These are phyloP conservation scores for Paramyrothecium roridum DNA, from an alignment of 2,329 filamentous ascomycete species.

Conservation along the genomic window DNA sequence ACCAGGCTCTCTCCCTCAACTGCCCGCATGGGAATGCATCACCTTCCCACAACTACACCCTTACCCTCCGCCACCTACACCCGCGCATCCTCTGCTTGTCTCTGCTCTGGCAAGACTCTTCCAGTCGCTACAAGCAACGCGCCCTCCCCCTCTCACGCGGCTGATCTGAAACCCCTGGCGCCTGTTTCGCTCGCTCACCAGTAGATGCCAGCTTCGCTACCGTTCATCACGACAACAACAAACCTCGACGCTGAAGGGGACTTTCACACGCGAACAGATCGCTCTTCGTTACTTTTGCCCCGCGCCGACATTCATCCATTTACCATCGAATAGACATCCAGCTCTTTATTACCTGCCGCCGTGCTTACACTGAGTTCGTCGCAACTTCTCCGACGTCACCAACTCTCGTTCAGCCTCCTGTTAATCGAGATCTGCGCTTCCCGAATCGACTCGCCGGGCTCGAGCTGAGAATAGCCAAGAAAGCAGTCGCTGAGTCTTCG, in stretches of 20 bases:
- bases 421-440: too few relatives aligned
- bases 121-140: background rate
- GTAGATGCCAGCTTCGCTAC: background rate
- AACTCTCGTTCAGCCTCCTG: background rate
- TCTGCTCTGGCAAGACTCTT: background rate
- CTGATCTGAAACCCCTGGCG: background rate
- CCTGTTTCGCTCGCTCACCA: background rate
- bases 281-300: background rate
- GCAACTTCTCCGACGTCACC: background rate
- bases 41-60: background rate
- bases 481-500: constrained; percentile 4
- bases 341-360: background rate
- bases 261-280: background rate
- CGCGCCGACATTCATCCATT: background rate
- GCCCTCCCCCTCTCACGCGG: background rate
- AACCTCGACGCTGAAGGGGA: background rate
- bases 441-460: background rate
- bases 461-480: background rate
- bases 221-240: background rate
- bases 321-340: too few relatives aligned
- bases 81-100: background rate
- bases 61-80: background rate
- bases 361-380: background rate
- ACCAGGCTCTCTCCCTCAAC: background rate
- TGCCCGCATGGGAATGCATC: background rate